Evolutionary conservation across 2,329 filamentous ascomycete genomes (phyloP).

Genomic region (Thermomyces lanuginosus): DNA sequence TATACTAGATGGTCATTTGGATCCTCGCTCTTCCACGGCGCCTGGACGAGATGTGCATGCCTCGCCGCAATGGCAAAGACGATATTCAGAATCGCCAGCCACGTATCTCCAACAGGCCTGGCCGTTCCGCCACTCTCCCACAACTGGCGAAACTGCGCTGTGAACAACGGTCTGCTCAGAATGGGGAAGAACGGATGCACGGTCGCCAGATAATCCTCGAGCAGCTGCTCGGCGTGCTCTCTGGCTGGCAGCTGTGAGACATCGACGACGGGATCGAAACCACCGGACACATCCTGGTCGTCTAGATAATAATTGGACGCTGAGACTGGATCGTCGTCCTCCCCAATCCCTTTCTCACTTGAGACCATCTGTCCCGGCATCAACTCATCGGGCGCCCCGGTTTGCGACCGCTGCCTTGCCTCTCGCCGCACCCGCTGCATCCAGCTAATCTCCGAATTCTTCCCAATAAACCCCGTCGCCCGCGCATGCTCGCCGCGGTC

Average conservation of each 20-base stretch:
- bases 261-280: conserved; percentile 20
- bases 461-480: conserved; percentile 29
- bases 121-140: conserved; percentile 17
- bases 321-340: conserved; percentile 18
- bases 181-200: conserved; percentile 31
- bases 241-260: conserved; percentile 26
- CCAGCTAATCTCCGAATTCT: conserved; percentile 32
- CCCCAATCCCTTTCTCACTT: conserved; percentile 14
- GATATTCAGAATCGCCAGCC: conserved; percentile 31
- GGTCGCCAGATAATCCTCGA: conserved; percentile 26
- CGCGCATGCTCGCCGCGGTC: conserved; percentile 21
- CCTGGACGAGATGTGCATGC: conserved; percentile 27
- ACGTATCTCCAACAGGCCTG: conserved; percentile 23
- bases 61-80: conserved; percentile 31
- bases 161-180: conserved; percentile 26
- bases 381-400: conserved; percentile 1
- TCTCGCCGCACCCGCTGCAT: conserved; percentile 27
- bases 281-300: conserved; percentile 25
- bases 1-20: conserved; percentile 29
- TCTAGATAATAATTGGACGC: conserved; percentile 28
- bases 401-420: conserved; percentile 18
- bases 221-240: conserved; percentile 25
- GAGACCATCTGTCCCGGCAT: too few relatives aligned
- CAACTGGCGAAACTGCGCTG: conserved; percentile 25
- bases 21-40: conserved; percentile 24